Evolutionary conservation across 495 filamentous ascomycete genomes (phyloP).

Genomic region (Immersiella caudata): DNA sequence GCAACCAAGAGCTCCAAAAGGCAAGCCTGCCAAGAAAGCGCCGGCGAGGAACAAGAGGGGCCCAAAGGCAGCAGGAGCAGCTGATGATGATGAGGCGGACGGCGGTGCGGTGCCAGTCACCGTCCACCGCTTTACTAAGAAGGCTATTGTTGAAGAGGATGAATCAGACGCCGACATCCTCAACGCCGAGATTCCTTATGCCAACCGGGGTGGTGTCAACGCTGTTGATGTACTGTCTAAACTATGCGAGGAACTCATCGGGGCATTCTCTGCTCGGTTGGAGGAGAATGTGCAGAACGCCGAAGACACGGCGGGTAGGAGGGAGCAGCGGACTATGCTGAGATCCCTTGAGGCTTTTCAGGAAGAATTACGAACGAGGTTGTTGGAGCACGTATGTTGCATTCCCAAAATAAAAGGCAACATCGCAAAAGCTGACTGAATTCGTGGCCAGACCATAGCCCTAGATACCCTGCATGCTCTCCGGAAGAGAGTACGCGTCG

Average conservation of each 20-base stretch:
- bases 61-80: constrained; percentile 16
- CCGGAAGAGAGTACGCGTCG: constrained; percentile 61
- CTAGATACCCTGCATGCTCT: constrained; percentile 69
- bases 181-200: constrained; percentile 50
- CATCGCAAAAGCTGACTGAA: background rate
- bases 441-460: constrained; percentile 49
- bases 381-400: constrained; percentile 60
- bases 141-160: constrained; percentile 29
- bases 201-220: constrained; percentile 67
- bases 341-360: constrained; percentile 69
- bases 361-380: constrained; percentile 64
- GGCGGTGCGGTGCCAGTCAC: constrained; percentile 43
- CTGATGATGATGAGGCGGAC: constrained; percentile 26
- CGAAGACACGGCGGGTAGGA: constrained; percentile 44
- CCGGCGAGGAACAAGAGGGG: constrained; percentile 27
- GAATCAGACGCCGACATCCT: constrained; percentile 47
- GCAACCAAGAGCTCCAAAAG: constrained; percentile 30
- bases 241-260: constrained; percentile 69
- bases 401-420: background rate
- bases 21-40: constrained; percentile 30
- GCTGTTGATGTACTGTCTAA: constrained; percentile 69
- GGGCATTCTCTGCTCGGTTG: constrained; percentile 51
- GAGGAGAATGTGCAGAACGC: constrained; percentile 42
- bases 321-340: constrained; percentile 62
- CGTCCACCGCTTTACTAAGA: constrained; percentile 52